phyloP scores from a whole-genome alignment of 352 stramenopile species.

The Blastocystis sp. region DNA sequence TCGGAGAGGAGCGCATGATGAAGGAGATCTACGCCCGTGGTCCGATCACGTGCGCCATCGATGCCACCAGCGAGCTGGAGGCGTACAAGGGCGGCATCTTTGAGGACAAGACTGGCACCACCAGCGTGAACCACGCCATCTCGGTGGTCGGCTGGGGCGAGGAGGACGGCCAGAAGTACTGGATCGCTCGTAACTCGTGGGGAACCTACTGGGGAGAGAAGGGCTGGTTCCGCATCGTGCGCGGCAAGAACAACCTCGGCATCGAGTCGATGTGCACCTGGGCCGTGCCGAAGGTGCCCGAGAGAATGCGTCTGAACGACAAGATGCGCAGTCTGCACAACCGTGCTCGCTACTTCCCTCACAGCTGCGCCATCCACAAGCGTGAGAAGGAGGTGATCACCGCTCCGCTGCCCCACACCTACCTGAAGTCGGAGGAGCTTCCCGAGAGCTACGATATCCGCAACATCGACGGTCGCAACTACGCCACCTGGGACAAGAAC shows the following conservation, averaged over 20 bases:
- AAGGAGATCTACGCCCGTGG: conserved; percentile 89
- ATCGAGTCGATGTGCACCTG: conserved; percentile 87
- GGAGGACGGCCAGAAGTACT: conserved; percentile 78
- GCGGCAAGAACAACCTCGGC: conserved; percentile 82
- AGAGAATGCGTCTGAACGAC: conserved; percentile 45
- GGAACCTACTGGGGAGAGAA: conserved; percentile 88
- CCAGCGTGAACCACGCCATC: conserved; percentile 80
- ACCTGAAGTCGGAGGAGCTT: conserved; percentile 74
- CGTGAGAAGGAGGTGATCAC: background rate
- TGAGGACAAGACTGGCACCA: conserved; percentile 76
- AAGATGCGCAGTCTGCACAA: conserved; percentile 74
- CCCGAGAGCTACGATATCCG: conserved; percentile 87
- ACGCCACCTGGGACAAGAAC: conserved; percentile 94
- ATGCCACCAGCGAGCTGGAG: conserved; percentile 66
- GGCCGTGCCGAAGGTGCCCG: conserved; percentile 70
- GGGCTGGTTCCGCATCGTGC: conserved; percentile 85
- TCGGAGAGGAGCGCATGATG: conserved; percentile 85
- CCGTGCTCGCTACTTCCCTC: conserved; percentile 75
- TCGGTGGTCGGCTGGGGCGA: conserved; percentile 89
- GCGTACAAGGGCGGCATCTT: conserved; percentile 88
- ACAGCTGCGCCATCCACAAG: conserved; percentile 80
- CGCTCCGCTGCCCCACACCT: conserved; percentile 72
- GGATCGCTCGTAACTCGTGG: conserved; percentile 90
- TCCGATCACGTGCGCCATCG: conserved; percentile 81
- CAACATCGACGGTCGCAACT: conserved; percentile 85